Percentiles rank a stretch among this genome's conserved stretches.
These are phyloP conservation scores for Xylaria hypoxylon DNA, from an alignment of 2,329 filamentous ascomycete species.

Conservation along the genomic window DNA sequence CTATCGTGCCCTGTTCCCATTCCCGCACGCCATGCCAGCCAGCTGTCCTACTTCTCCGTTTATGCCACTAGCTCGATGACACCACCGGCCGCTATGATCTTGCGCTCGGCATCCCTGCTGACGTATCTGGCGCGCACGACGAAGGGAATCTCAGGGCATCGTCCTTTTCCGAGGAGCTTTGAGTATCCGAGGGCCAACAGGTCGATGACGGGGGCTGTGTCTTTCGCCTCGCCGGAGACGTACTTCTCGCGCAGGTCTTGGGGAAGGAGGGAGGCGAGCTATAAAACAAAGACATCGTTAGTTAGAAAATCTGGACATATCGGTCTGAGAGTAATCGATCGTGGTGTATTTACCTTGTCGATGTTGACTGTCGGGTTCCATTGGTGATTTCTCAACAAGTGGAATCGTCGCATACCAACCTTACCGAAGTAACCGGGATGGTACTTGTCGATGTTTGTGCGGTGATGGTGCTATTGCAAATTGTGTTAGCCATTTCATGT, in stretches of 20 bases:
- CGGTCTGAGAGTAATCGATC: neutral
- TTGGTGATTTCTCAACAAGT: slow-evolving; percentile 94
- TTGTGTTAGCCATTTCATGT: slow-evolving; percentile 18
- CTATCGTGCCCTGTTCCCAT: slow-evolving; percentile 37
- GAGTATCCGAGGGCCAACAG: slow-evolving; percentile 97
- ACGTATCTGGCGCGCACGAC: slow-evolving; percentile 97
- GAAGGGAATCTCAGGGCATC: slow-evolving; percentile 90
- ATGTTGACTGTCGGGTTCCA: slow-evolving; percentile 99
- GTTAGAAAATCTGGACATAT: neutral
- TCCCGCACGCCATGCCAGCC: slow-evolving; percentile 24
- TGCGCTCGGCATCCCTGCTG: slow-evolving; percentile 95
- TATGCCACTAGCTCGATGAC: slow-evolving; percentile 53
- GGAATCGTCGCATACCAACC: slow-evolving; percentile 96
- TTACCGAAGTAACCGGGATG: slow-evolving; percentile 99
- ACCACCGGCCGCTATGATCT: slow-evolving; percentile 98
- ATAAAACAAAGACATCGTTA: slow-evolving; percentile 34
- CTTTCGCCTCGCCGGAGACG: slow-evolving; percentile 80
- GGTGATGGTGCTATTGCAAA: slow-evolving; percentile 93
- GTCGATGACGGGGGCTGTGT: slow-evolving; percentile 97
- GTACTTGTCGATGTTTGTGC: slow-evolving; percentile 87
- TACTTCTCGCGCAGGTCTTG: slow-evolving; percentile 93
- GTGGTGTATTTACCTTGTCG: slow-evolving; percentile 78
- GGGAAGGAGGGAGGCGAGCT: slow-evolving; percentile 97
- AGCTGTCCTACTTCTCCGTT: slow-evolving; percentile 7
- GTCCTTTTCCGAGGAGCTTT: slow-evolving; percentile 98